These are phyloP conservation scores for Porcisia hertigi DNA, from an alignment of 208 protist species.

Conservation along the genomic window DNA sequence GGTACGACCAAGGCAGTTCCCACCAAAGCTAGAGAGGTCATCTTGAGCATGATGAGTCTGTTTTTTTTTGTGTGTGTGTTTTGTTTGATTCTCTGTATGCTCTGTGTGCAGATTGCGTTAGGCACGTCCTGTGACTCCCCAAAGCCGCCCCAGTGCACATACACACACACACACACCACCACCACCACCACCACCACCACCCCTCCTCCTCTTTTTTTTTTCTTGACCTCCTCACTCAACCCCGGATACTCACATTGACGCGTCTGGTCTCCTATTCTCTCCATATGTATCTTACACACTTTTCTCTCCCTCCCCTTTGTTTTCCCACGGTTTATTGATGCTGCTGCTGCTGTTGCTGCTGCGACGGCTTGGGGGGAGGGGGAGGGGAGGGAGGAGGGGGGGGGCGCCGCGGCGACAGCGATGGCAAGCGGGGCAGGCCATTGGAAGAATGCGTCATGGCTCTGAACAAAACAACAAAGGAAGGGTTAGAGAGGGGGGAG, in stretches of 20 bases:
- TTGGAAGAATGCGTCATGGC: no score
- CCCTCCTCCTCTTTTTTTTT: neutral
- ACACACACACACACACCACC: neutral
- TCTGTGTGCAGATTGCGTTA: neutral
- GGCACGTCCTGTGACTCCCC: no score
- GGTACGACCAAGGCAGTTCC: neutral
- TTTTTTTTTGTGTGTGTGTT: neutral
- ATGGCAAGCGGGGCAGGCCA: no score
- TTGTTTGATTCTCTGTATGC: neutral
- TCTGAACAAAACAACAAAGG: no score
- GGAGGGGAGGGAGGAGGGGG: no score
- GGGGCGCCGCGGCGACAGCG: no score
- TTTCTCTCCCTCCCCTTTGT: no score
- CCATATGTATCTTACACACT: no score
- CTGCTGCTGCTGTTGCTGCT: no score
- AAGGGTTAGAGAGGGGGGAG: no score
- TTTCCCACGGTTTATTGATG: no score
- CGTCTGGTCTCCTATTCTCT: neutral
- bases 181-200: neutral
- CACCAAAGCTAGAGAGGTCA: neutral
- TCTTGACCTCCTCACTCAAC: neutral
- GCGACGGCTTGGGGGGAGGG: no score
- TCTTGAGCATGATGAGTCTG: neutral
- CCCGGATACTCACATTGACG: neutral
- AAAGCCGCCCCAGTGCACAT: neutral